Conservation (phyloP, 768 basidiomycete genomes). For the Serendipita sp. region DNA sequence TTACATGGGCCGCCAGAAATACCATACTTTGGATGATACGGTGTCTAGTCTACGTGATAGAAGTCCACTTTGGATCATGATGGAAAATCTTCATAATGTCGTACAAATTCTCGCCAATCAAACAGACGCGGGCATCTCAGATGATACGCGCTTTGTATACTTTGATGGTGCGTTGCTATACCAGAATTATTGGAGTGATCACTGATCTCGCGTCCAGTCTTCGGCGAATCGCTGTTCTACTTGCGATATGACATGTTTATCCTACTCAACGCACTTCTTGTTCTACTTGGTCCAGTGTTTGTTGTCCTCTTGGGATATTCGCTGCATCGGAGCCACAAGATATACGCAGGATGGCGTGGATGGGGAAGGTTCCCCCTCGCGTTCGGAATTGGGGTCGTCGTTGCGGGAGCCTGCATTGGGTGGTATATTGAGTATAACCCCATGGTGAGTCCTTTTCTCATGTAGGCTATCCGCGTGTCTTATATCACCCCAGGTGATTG, state of each 20-base stretch:
- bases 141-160: conserved; percentile 33
- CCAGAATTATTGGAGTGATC: not conserved
- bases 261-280: not conserved
- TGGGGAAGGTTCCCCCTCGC: conserved; percentile 54
- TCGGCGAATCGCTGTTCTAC: not conserved
- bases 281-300: not conserved
- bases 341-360: conserved; percentile 13
- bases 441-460: conserved; percentile 31
- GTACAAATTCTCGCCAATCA: conserved; percentile 37
- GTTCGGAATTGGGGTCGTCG: conserved; percentile 28
- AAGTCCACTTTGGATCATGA: conserved; percentile 60
- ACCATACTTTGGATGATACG: conserved; percentile 63
- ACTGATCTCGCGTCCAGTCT: not conserved
- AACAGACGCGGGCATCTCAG: conserved; percentile 14
- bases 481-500: conserved; percentile 34
- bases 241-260: conserved; percentile 1
- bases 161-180: conserved; percentile 45
- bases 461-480: not conserved
- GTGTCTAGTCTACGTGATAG: conserved; percentile 42
- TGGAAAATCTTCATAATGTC: conserved; percentile 46
- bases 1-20: conserved; percentile 55
- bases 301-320: conserved; percentile 21
- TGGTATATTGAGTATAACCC: conserved; percentile 42
- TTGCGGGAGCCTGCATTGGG: conserved; percentile 33
- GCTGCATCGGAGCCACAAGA: conserved; percentile 16